Evolutionary conservation across 1,284 basidiomycete genomes (phyloP), one percentile per base, ranked within the genome.

Genomic region (Trichosporon sp.): DNA sequence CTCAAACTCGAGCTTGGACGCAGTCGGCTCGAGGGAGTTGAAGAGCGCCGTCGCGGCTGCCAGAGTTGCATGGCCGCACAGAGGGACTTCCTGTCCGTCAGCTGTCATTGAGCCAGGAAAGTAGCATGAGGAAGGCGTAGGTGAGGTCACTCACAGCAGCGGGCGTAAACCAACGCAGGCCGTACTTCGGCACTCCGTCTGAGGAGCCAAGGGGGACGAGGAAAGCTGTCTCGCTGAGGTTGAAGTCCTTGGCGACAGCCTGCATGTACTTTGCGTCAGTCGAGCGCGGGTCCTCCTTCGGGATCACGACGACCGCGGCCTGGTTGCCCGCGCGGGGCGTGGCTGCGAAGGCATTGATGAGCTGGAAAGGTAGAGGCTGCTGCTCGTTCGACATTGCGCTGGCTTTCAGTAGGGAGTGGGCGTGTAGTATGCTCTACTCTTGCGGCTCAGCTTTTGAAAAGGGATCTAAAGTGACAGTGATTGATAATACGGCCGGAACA

Each of bases 31-130:
- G 10, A 68, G 60, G 36, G 64, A 64, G 40, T 62, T 60, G 69
- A 78, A 76, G 23, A 76, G 69, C 0, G 65, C 60, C 23, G 59
- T 62, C 2, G 76, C 70, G 1, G 76, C 59, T 2, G 76, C 75
- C 3, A 78, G 65, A 1, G 76, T 78, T 27, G 75, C 75, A 60
- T 78, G 76, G 0, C 76, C 76, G 62, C 76, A 78, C 21, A 78
- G 65, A 0, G 65, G 60, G 2, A 75, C 73, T 69, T 78, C 76
- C 73, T 76, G 44, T 9, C 5, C 44, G n/a, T 62, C 56, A 62
- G 52, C 21, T 21, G 4, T 9, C 16, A 4, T 4, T 16, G 4
- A n/a, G 11, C 4, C 5, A 23, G 9, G 56, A 16, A 31, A 5
- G 27, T 23, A 54, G 46, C 31, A 6, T 19, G 23, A 7, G 8